Evolutionary conservation across 2,329 filamentous ascomycete species (phyloP), one percentile per base, ranked within the genome.

Genomic region (Pyrenophora tritici-repentis): DNA sequence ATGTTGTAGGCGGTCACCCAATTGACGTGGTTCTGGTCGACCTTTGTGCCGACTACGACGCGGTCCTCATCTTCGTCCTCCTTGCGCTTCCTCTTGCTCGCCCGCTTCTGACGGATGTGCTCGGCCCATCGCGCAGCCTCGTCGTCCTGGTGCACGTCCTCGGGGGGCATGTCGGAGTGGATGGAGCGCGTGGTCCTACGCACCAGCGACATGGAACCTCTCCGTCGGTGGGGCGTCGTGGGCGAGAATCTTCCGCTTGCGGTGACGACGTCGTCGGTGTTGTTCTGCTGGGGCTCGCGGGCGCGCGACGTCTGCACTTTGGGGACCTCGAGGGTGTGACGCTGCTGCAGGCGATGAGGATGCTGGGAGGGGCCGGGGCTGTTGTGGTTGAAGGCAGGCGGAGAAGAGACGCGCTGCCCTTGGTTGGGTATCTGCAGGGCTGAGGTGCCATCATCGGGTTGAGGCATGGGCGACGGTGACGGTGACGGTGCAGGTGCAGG

Each of bases 1-100:
- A 99, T 99, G 76, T 99, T 99, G 79, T 99, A 99, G 52, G 94
- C 94, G 2, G 91, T 97, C 37, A 96, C 91, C 87, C 90, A 99
- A 74, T 97, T 97, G 62, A 91, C 89, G 73, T 99, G 94, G 67
- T 90, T 89, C 78, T 97, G 92, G 71, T 99, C 94, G 44, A 99
- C 94, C 77, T 97, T 97, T 51, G 91, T 99, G 53, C 94, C 94
- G 14, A 99, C 92, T 26, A 97, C 83, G 8, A 99, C 93, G 22
- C 83, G 76, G 56, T 92, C 86, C 66, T 97, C 93, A 55, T 97
- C 94, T 60, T 97, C 91, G 63, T 97, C 88, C 57, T 97, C 92
- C 67, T 86, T 88, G 62, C 87, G 83, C 73, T 86, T 89, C 71
- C 89, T 84, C 78, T 92, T 94, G 73, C 88, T 95, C 6, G 92